Evolutionary conservation across 345 rosid species (phyloP).

Genomic region (Linum trigynum): DNA sequence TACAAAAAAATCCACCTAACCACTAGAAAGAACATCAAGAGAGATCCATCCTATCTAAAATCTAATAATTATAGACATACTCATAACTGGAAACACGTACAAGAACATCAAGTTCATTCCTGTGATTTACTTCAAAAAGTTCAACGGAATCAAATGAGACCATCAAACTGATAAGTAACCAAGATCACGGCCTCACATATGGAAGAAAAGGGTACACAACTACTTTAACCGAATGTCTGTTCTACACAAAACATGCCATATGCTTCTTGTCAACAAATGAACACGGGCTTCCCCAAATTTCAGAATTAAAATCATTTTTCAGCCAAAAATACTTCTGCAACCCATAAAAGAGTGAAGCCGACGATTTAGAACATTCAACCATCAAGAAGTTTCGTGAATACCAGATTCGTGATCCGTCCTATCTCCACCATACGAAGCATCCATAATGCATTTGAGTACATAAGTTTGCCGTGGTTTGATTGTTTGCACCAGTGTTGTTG

Average conservation of each 20-base stretch:
- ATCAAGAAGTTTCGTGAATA: conserved; percentile 11
- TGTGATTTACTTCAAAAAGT: background rate
- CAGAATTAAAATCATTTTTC: background rate
- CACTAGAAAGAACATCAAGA: background rate
- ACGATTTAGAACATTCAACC: background rate
- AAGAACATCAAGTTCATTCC: background rate
- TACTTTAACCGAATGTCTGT: no score
- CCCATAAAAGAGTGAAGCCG: background rate
- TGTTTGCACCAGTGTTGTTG: conserved; percentile 21
- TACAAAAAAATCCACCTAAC: background rate
- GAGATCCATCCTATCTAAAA: background rate
- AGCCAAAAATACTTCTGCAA: background rate
- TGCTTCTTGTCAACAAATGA: background rate
- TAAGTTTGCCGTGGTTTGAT: conserved; percentile 20
- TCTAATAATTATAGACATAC: background rate
- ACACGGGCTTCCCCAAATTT: background rate
- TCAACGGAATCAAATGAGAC: background rate
- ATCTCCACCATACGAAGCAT: conserved; percentile 65
- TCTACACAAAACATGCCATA: no score
- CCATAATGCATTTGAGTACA: conserved; percentile 49
- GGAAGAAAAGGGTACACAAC: no score
- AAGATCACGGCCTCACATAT: no score
- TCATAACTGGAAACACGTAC: background rate
- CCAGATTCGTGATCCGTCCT: conserved; percentile 44
- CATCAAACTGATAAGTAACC: background rate